A percentile compares a stretch with the other conserved stretches of the same genome.
These are phyloP conservation scores for Trifolium repens DNA, from an alignment of 306 rosid genomes.

Conservation along the genomic window DNA sequence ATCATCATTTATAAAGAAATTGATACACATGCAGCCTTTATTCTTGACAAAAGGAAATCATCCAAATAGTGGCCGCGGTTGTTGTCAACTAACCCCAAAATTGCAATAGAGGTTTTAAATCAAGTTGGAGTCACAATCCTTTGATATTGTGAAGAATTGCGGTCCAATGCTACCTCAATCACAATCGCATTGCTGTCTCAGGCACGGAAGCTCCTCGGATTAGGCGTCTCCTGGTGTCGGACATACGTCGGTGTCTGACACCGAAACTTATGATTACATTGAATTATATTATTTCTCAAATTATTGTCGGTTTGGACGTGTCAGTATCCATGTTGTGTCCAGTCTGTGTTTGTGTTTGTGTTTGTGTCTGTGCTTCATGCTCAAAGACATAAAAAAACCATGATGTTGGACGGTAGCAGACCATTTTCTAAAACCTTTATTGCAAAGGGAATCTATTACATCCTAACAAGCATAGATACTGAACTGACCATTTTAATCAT, in stretches of 20 bases:
- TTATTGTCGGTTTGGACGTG: too few relatives aligned
- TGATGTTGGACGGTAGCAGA: not conserved
- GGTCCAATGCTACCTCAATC: not conserved
- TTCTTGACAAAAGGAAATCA: not conserved
- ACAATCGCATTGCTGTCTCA: not conserved
- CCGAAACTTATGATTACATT: too few relatives aligned
- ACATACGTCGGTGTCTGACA: too few relatives aligned
- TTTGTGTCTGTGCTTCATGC: too few relatives aligned
- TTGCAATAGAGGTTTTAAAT: not conserved
- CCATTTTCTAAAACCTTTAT: not conserved
- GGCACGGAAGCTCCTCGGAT: too few relatives aligned
- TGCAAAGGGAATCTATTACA: not conserved
- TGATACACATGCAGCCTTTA: not conserved
- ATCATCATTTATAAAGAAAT: not conserved
- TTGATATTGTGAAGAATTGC: not conserved
- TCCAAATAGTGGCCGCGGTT: not conserved
- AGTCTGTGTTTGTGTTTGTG: too few relatives aligned
- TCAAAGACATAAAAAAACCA: not conserved
- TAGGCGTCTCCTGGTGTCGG: too few relatives aligned
- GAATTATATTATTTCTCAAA: too few relatives aligned
- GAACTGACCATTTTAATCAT: slow-evolving; percentile 8
- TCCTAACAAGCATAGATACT: not conserved
- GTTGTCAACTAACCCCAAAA: slow-evolving; percentile 7
- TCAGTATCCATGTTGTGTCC: too few relatives aligned
- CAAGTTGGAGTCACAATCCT: not conserved